Evolutionary conservation across 1,139 yeast genomes (phyloP).

Genomic region (Pichia sp.): DNA sequence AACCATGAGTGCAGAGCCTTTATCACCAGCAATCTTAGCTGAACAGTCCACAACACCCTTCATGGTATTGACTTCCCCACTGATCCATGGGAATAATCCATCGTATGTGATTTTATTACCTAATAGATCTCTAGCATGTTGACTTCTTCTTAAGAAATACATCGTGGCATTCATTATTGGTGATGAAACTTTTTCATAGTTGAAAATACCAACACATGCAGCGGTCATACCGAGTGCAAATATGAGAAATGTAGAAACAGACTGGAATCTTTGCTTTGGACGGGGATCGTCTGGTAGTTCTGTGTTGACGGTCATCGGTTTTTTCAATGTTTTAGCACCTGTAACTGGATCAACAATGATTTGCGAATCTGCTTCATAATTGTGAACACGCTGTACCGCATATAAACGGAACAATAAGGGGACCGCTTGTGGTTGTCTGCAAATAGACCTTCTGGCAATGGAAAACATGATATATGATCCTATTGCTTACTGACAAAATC

Average conservation of each 20-base stretch:
- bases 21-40: conserved; percentile 64
- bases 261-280: conserved; percentile 38
- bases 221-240: conserved; percentile 62
- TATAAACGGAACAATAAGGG: background rate
- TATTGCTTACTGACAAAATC: too few relatives aligned
- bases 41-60: conserved; percentile 70
- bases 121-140: conserved; percentile 52
- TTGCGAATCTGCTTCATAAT: conserved; percentile 15
- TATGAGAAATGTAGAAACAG: conserved; percentile 39
- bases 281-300: conserved; percentile 64
- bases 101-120: conserved; percentile 74
- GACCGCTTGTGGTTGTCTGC: background rate
- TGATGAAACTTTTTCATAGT: conserved; percentile 84
- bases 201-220: conserved; percentile 68
- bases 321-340: conserved; percentile 22
- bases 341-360: conserved; percentile 21
- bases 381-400: background rate
- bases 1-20: conserved; percentile 42
- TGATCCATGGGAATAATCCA: conserved; percentile 79
- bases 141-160: conserved; percentile 75
- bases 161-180: conserved; percentile 85
- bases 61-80: conserved; percentile 78
- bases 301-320: conserved; percentile 53
- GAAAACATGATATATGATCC: background rate
- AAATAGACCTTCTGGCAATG: background rate